phyloP scores from a whole-genome alignment of 83 land plant species.

The Isoetes engelmannii region DNA sequence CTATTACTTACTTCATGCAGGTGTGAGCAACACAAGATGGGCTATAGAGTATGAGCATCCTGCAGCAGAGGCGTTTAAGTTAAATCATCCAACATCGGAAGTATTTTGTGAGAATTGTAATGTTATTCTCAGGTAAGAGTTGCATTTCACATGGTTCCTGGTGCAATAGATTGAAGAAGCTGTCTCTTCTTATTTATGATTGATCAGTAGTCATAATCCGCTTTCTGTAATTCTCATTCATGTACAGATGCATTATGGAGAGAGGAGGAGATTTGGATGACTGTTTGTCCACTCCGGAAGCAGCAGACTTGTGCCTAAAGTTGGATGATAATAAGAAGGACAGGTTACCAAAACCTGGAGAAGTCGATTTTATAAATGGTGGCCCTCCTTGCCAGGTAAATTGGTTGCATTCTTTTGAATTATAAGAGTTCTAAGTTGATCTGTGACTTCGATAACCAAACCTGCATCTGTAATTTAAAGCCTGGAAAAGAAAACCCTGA shows the following conservation, averaged over 20 bases:
- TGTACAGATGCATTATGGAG: conserved; percentile 70
- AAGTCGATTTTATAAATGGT: conserved; percentile 97
- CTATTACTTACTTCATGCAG: conserved; percentile 26
- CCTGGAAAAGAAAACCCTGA: no score
- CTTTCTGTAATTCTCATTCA: neutral
- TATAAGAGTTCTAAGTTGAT: neutral
- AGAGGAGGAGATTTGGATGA: conserved; percentile 85
- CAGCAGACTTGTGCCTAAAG: conserved; percentile 53
- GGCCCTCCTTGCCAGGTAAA: conserved; percentile 98
- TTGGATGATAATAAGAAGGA: conserved; percentile 45
- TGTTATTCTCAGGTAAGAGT: conserved; percentile 69
- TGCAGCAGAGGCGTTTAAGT: conserved; percentile 87
- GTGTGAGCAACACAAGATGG: conserved; percentile 76
- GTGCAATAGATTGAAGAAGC: neutral
- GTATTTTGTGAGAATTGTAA: conserved; percentile 90
- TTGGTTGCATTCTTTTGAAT: no score
- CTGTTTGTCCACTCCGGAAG: conserved; percentile 86
- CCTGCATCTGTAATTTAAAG: neutral
- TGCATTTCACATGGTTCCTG: neutral
- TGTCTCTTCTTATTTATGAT: neutral
- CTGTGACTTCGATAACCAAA: no score
- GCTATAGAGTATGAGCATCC: conserved; percentile 97
- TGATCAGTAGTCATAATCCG: no score
- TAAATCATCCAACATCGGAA: conserved; percentile 78
- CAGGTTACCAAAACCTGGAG: conserved; percentile 72